Percentiles rank a stretch among this genome's conserved stretches.
Evolutionary conservation across 306 rosid genomes (phyloP).

Genomic region (Trifolium fragiferum): DNA sequence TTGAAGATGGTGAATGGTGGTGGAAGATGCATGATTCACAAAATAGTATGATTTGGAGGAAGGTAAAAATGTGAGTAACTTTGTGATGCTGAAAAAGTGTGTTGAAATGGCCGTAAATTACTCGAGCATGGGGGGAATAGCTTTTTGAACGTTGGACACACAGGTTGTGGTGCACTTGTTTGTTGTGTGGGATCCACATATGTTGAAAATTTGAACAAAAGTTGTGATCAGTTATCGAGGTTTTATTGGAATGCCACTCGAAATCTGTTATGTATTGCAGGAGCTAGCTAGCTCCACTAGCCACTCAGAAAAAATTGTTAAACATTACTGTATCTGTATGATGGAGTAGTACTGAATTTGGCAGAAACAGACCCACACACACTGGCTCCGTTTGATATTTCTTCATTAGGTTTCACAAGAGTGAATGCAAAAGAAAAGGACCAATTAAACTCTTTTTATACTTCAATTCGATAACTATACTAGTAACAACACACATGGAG

Average conservation of each 20-base stretch:
- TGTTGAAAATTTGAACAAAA: conserved; percentile 43
- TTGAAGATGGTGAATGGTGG: conserved; percentile 41
- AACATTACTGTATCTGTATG: neutral
- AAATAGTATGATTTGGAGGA: neutral
- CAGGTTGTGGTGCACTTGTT: conserved; percentile 49
- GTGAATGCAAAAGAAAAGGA: neutral
- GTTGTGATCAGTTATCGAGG: conserved; percentile 12
- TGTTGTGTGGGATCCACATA: conserved; percentile 47
- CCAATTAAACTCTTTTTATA: no score
- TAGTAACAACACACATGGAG: no score
- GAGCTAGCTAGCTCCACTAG: neutral
- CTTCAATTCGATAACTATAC: no score
- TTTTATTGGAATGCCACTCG: conserved; percentile 36
- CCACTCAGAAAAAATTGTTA: neutral
- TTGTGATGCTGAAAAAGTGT: conserved; percentile 2
- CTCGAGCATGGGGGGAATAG: conserved; percentile 23
- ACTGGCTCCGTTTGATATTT: neutral
- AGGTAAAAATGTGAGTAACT: conserved; percentile 20
- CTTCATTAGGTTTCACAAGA: neutral
- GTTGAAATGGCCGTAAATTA: neutral
- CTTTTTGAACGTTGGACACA: conserved; percentile 50
- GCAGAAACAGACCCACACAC: neutral
- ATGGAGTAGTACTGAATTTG: neutral
- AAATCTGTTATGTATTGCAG: neutral
- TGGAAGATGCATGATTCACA: conserved; percentile 30